Percentiles rank a stretch among this genome's conserved stretches.
Conservation (phyloP, 2,329 filamentous ascomycete species). For the Fusarium oxysporum region DNA sequence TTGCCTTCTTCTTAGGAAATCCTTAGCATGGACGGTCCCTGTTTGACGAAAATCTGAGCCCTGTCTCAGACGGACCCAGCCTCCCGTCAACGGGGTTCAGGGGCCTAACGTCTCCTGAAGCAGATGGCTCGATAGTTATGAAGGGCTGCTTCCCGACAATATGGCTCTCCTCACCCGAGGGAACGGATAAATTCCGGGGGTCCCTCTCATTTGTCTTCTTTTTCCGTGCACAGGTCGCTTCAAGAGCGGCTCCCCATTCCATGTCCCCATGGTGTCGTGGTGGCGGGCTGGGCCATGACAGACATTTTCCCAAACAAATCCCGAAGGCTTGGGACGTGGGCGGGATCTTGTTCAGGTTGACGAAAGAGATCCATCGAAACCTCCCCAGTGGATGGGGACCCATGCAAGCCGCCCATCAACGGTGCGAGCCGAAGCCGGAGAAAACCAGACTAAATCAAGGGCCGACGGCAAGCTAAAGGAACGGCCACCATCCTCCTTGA, state of each 20-base stretch:
- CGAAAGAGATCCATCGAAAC: conserved; percentile 39
- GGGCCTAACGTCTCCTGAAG: conserved; percentile 12
- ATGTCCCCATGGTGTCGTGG: conserved; percentile 29
- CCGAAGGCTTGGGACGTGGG: conserved; percentile 48
- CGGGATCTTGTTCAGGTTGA: conserved; percentile 43
- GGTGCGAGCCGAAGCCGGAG: conserved; percentile 54
- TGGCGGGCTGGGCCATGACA: conserved; percentile 33
- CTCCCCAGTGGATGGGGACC: conserved; percentile 41
- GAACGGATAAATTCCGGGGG: conserved; percentile 19
- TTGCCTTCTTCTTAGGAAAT: background rate
- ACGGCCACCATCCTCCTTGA: conserved; percentile 31
- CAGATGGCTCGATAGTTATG: conserved; percentile 13
- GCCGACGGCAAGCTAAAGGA: conserved; percentile 45
- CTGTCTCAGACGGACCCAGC: conserved; percentile 30
- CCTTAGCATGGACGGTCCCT: conserved; percentile 17
- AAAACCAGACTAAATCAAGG: conserved; percentile 49
- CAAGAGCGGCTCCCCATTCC: conserved; percentile 6
- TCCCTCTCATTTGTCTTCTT: conserved; percentile 8
- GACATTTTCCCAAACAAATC: conserved; percentile 35
- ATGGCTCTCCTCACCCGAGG: conserved; percentile 33
- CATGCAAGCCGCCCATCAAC: conserved; percentile 50
- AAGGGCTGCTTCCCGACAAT: conserved; percentile 30
- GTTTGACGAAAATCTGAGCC: conserved; percentile 20
- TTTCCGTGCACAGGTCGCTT: conserved; percentile 4
- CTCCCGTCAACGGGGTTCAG: conserved; percentile 37